Percentiles rank a stretch among this genome's conserved stretches.
Conservation (phyloP, 2,329 filamentous ascomycete genomes). For the Penicillium janthinellum region DNA sequence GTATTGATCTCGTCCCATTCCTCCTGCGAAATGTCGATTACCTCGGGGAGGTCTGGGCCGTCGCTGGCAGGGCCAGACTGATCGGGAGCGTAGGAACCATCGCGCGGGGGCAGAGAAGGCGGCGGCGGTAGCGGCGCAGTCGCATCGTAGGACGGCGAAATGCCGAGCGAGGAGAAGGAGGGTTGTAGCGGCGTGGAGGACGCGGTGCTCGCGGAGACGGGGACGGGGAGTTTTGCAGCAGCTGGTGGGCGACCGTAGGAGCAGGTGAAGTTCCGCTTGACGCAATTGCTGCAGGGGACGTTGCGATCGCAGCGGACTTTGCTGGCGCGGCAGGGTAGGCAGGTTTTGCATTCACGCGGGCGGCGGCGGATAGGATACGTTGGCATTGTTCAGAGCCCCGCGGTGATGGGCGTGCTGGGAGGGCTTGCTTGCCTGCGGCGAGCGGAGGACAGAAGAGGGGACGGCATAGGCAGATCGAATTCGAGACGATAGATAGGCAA, state of each 20-base stretch:
- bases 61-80: constrained; percentile 21
- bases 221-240: constrained; percentile 18
- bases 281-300: constrained; percentile 44
- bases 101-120: constrained; percentile 8
- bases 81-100: constrained; percentile 26
- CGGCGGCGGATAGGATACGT: constrained; percentile 40
- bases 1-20: constrained; percentile 41
- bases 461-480: constrained; percentile 17
- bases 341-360: constrained; percentile 49
- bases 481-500: constrained; percentile 4
- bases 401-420: constrained; percentile 12
- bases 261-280: constrained; percentile 45
- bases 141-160: constrained; percentile 14
- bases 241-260: constrained; percentile 37
- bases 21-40: constrained; percentile 34
- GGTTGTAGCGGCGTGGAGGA: constrained; percentile 19
- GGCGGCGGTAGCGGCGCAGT: not conserved
- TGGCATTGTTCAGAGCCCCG: constrained; percentile 30
- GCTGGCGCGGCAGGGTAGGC: constrained; percentile 51
- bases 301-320: constrained; percentile 53
- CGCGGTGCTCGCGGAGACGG: constrained; percentile 14
- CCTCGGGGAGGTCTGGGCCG: constrained; percentile 27
- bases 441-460: constrained; percentile 16
- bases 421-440: constrained; percentile 15
- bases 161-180: constrained; percentile 19